Base-by-base conservation (phyloP, 2,329 filamentous ascomycete genomes). In the Knoxdaviesia proteae region DNA sequence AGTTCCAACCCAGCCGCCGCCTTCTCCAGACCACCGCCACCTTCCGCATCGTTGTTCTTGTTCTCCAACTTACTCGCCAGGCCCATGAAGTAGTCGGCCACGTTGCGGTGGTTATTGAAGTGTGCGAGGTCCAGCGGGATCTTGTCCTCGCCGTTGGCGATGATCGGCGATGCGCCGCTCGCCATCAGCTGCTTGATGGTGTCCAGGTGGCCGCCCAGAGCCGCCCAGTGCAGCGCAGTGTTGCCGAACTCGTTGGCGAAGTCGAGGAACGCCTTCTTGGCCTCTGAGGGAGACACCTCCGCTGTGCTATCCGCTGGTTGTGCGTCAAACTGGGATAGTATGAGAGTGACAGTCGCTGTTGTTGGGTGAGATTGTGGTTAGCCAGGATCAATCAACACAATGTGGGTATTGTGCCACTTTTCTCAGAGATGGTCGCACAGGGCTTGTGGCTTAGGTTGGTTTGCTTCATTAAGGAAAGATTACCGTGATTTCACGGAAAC, bases 181-280 rank as follows among this genome's bases (percentile, higher is more conserved):
- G 41, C 46, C 2, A 94, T 67, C 8, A 98, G 68, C 1, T 76
- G 61, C 62, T 87, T 82, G 6, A 94, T 84, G 4, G 77, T 73
- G 5, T 78, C 72, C 3, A 96, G 63, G 53, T 94, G 87, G 1
- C 87, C 87, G 43, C 92, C 90, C 44, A 94, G 64, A 0, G 84
- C 82, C 0, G 88, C 88, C 87, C 87, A 96, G 61, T 98, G 90
- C 45, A 98, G 65, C 0, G 84, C 74, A 1, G 88, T 94, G 62
- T 94, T 96, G 38, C 86, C 87, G 39, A 81, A 79, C 47, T 75
- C 65, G 54, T 98, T 98, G 47, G 71, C 67, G 3, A 69, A 64
- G 51, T 84, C 80, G 30, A 86, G 58, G 49, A 78, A 74, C 1
- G 66, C 56, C 48, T 61, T 63, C 47, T 63, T 60, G 34, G 56